Percentiles rank a stretch among this genome's conserved stretches.
Evolutionary conservation across 2,329 filamentous ascomycete genomes (phyloP).

Genomic region (Calonectria naviculata): DNA sequence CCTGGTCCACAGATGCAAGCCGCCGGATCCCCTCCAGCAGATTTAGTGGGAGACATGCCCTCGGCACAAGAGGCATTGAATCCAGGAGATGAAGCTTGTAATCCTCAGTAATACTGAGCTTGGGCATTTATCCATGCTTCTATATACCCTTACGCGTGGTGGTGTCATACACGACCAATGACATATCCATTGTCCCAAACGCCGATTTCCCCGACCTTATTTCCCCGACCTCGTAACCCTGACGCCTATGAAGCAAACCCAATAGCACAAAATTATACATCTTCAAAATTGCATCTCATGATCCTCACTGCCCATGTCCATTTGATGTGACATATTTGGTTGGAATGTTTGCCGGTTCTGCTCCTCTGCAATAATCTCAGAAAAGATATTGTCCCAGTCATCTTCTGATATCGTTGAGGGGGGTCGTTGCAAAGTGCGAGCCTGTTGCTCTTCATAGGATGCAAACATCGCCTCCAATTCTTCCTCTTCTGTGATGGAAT

Average conservation of each 20-base stretch:
- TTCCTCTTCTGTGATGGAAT: slow-evolving; percentile 60
- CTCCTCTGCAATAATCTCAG: slow-evolving; percentile 49
- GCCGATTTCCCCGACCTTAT: slow-evolving; percentile 24
- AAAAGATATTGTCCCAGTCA: slow-evolving; percentile 73
- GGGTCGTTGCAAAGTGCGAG: slow-evolving; percentile 37
- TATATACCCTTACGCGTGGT: slow-evolving; percentile 41
- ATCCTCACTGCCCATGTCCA: slow-evolving; percentile 57
- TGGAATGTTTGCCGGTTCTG: slow-evolving; percentile 25
- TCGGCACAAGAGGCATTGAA: slow-evolving; percentile 80
- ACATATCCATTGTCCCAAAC: slow-evolving; percentile 32
- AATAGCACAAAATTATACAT: neutral
- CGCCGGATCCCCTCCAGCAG: slow-evolving; percentile 87
- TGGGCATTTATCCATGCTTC: slow-evolving; percentile 34
- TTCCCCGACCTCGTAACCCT: slow-evolving; percentile 24
- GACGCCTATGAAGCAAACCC: slow-evolving; percentile 31
- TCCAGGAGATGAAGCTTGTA: slow-evolving; percentile 70
- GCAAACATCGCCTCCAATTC: slow-evolving; percentile 69
- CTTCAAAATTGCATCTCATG: slow-evolving; percentile 27
- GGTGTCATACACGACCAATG: slow-evolving; percentile 40
- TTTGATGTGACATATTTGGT: slow-evolving; percentile 49
- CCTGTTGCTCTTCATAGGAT: slow-evolving; percentile 52
- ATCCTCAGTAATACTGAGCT: slow-evolving; percentile 62
- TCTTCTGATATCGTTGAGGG: slow-evolving; percentile 61
- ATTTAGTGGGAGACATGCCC: slow-evolving; percentile 90
- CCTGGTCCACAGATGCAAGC: slow-evolving; percentile 84